A percentile compares a stretch with the other conserved stretches of the same genome.
Evolutionary conservation across 768 basidiomycete genomes (phyloP).

Genomic region (Lactifluus echinatus): DNA sequence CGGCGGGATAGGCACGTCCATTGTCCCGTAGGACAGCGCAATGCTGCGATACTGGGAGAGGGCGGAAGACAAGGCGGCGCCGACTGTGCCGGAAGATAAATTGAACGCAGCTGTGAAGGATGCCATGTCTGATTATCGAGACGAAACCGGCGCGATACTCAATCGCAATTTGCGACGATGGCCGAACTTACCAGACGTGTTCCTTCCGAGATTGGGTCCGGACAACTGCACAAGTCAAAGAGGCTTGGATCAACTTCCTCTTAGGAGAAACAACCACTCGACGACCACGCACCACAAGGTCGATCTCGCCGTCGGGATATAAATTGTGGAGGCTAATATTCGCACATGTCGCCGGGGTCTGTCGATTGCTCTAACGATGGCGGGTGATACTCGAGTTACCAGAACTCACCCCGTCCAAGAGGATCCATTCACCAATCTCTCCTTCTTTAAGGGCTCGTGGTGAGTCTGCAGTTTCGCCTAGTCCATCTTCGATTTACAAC

Average conservation of each 20-base stretch:
- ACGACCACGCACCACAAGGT: constrained; percentile 61
- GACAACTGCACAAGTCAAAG: constrained; percentile 48
- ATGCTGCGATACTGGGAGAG: constrained; percentile 63
- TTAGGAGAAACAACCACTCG: background rate
- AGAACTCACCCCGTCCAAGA: constrained; percentile 67
- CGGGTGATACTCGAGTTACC: background rate
- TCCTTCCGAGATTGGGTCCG: constrained; percentile 80
- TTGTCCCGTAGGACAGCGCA: constrained; percentile 82
- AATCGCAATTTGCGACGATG: background rate
- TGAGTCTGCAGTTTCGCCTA: constrained; percentile 54
- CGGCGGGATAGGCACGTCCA: constrained; percentile 44
- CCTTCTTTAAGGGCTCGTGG: constrained; percentile 64
- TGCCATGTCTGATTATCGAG: background rate
- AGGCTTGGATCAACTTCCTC: background rate
- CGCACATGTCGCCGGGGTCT: constrained; percentile 89
- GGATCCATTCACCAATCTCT: constrained; percentile 86
- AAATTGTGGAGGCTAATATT: constrained; percentile 89
- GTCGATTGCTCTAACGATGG: background rate
- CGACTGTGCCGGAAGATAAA: constrained; percentile 87
- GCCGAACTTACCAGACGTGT: constrained; percentile 56
- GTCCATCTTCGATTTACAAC: constrained; percentile 36
- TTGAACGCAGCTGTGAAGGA: constrained; percentile 61
- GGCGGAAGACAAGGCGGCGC: constrained; percentile 77
- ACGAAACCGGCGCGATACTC: background rate
- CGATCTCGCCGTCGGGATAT: constrained; percentile 71